Evolutionary conservation across 768 basidiomycete genomes (phyloP).

Genomic region (Boletus sp.): DNA sequence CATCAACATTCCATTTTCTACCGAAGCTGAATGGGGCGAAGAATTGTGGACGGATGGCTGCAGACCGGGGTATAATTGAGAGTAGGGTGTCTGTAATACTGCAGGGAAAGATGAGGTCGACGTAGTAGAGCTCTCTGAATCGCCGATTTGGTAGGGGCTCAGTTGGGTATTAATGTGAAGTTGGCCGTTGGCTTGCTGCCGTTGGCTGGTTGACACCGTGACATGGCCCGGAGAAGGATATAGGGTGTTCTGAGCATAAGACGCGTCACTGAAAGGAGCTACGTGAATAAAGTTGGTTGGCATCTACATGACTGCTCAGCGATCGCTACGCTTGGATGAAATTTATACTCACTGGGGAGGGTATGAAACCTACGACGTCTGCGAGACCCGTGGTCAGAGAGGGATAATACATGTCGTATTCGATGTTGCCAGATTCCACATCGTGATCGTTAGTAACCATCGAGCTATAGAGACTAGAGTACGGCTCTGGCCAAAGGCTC

Average conservation of each 20-base stretch:
- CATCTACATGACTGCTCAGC: slow-evolving; percentile 12
- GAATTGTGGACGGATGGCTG: slow-evolving; percentile 5
- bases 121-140: slow-evolving; percentile 16
- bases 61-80: neutral
- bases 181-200: slow-evolving; percentile 5
- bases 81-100: slow-evolving; percentile 10
- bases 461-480: neutral
- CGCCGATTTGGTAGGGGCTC: neutral
- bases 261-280: neutral
- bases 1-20: slow-evolving; percentile 1
- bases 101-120: slow-evolving; percentile 10
- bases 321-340: neutral
- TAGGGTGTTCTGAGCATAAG: neutral
- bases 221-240: neutral
- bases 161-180: slow-evolving; percentile 25
- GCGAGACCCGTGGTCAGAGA: neutral
- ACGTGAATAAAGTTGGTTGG: neutral
- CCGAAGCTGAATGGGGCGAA: slow-evolving; percentile 12
- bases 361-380: neutral
- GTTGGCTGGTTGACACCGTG: neutral
- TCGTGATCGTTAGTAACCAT: neutral
- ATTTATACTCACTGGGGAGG: slow-evolving; percentile 12
- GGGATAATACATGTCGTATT: neutral
- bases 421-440: neutral
- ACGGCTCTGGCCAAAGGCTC: slow-evolving; percentile 5